Conservation (phyloP, 106 monocot genomes). For the Vanilla planifolia region DNA sequence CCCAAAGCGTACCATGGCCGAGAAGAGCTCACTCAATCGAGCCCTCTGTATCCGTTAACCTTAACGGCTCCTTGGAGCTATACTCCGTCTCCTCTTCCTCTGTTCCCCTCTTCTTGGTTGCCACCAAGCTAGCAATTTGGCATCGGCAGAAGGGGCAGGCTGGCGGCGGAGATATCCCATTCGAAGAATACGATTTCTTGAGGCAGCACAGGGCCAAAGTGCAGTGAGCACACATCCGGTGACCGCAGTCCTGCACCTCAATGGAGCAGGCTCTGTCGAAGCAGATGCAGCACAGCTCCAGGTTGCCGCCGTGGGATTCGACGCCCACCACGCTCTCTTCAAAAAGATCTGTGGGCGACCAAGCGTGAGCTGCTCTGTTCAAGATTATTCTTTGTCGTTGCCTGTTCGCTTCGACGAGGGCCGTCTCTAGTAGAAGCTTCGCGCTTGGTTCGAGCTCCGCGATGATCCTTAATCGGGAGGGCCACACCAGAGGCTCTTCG, state of each 20-base stretch:
- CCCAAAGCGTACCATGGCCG: too few relatives aligned
- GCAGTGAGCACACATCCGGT: slow-evolving; percentile 1
- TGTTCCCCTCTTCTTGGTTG: too few relatives aligned
- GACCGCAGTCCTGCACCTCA: slow-evolving; percentile 5
- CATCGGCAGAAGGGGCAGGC: background rate
- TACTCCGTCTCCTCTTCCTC: too few relatives aligned
- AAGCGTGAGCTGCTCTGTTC: slow-evolving; percentile 44
- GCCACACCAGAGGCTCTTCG: background rate
- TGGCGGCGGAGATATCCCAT: too few relatives aligned
- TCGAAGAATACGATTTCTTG: background rate
- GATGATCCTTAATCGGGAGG: too few relatives aligned
- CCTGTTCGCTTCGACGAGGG: background rate
- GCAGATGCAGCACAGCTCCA: background rate
- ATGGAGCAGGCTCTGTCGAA: background rate
- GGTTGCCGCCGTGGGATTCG: background rate
- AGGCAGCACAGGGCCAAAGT: background rate
- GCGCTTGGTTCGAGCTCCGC: background rate
- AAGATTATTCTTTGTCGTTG: slow-evolving; percentile 24
- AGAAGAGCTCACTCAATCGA: too few relatives aligned
- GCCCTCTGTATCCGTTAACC: slow-evolving; percentile 28
- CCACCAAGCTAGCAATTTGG: too few relatives aligned
- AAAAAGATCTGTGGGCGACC: slow-evolving; percentile 30
- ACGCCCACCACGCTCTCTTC: slow-evolving; percentile 27
- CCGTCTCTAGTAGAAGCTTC: background rate
- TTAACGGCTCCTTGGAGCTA: slow-evolving; percentile 17